These are phyloP conservation scores for Rhytidhysteron rufulum DNA, from an alignment of 2,329 filamentous ascomycete genomes.

Conservation along the genomic window DNA sequence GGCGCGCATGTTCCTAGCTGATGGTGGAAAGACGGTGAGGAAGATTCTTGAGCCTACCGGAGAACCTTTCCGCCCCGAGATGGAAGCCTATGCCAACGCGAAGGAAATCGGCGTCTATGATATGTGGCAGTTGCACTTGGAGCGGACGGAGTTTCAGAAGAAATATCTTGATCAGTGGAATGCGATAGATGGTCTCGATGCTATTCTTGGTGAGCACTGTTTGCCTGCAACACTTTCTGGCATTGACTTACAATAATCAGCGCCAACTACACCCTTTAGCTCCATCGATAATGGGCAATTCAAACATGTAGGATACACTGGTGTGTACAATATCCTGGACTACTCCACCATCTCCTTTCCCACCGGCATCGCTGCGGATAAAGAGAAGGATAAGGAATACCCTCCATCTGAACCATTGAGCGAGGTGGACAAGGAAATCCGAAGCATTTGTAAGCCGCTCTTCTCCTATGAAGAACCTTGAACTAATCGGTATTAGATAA, in stretches of 20 bases:
- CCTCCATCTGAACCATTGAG: conserved; percentile 25
- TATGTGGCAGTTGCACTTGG: conserved; percentile 49
- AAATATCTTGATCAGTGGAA: conserved; percentile 46
- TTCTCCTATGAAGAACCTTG: no score
- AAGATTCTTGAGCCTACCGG: conserved; percentile 37
- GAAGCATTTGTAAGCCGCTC: conserved; percentile 41
- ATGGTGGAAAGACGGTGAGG: conserved; percentile 48
- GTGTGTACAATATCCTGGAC: conserved; percentile 48
- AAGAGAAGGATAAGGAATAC: conserved; percentile 30
- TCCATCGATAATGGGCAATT: conserved; percentile 41
- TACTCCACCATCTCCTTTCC: conserved; percentile 46
- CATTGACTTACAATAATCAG: conserved; percentile 11
- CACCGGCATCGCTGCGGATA: conserved; percentile 37
- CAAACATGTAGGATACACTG: conserved; percentile 44
- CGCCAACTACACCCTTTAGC: conserved; percentile 44
- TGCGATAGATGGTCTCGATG: conserved; percentile 39
- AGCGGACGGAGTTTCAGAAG: conserved; percentile 42
- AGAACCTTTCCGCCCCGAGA: conserved; percentile 49
- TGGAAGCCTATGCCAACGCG: conserved; percentile 43
- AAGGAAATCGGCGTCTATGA: conserved; percentile 41
- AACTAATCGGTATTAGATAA: conserved; percentile 23
- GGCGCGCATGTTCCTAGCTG: conserved; percentile 46
- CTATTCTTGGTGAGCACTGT: conserved; percentile 35
- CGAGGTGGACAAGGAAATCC: conserved; percentile 37
- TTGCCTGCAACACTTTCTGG: neutral